A percentile compares a stretch with the other conserved stretches of the same genome.
Conservation (phyloP, 2,329 filamentous ascomycete genomes). For the Calonectria pteridis region DNA sequence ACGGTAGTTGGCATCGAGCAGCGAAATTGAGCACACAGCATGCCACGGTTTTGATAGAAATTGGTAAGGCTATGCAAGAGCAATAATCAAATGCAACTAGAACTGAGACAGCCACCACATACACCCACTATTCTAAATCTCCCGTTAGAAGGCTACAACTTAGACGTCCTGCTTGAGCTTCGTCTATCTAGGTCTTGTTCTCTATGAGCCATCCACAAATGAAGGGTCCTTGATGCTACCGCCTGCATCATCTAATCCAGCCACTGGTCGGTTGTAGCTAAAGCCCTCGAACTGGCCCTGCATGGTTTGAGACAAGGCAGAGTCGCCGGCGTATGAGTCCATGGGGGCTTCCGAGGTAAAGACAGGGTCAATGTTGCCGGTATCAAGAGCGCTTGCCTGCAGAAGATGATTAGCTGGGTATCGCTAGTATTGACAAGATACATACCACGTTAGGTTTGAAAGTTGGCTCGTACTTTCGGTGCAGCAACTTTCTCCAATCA, state of each 20-base stretch:
- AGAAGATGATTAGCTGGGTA: not conserved
- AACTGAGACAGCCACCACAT: not conserved
- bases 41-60: not conserved
- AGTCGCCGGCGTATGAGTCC: constrained; percentile 95
- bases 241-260: constrained; percentile 89
- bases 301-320: constrained; percentile 91
- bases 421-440: constrained; percentile 45
- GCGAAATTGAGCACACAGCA: not conserved
- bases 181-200: not conserved
- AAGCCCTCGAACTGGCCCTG: constrained; percentile 94
- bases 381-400: constrained; percentile 87
- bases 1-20: not conserved
- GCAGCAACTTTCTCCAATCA: constrained; percentile 95
- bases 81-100: constrained; percentile 6
- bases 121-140: not conserved
- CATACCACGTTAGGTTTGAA: constrained; percentile 96
- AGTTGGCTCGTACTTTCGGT: constrained; percentile 95
- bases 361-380: constrained; percentile 89
- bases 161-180: not conserved
- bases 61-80: not conserved
- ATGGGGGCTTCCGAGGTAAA: constrained; percentile 92
- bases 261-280: constrained; percentile 95
- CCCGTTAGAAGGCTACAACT: not conserved
- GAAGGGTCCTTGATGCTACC: constrained; percentile 90
- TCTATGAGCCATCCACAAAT: constrained; percentile 56